A percentile compares a stretch with the other conserved stretches of the same genome.
Evolutionary conservation across 345 rosid genomes (phyloP).

Genomic region (Eucalyptus pauciflora): DNA sequence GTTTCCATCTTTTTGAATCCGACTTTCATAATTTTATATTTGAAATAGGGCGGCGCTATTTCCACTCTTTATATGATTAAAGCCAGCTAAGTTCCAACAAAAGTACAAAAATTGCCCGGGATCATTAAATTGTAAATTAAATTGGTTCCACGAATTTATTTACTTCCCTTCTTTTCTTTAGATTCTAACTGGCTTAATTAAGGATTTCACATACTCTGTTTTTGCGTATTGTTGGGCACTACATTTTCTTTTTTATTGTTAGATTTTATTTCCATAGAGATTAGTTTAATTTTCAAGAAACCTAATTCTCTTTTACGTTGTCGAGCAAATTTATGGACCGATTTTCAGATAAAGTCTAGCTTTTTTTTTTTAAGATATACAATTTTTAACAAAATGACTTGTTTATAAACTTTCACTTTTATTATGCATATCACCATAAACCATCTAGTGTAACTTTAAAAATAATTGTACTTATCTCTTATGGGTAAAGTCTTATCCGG

Average conservation of each 20-base stretch:
- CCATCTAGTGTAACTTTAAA: background rate
- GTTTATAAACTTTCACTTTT: background rate
- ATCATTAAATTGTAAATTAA: no score
- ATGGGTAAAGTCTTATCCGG: background rate
- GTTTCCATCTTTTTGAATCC: background rate
- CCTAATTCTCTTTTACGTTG: rapidly evolving
- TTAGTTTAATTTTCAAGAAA: background rate
- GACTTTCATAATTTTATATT: background rate
- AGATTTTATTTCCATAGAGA: background rate
- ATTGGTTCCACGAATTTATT: no score
- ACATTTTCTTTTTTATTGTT: no score
- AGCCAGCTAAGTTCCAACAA: background rate
- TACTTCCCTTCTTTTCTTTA: background rate
- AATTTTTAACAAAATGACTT: background rate
- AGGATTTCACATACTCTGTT: no score
- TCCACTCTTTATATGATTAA: background rate
- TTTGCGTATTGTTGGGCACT: background rate
- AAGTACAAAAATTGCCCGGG: background rate
- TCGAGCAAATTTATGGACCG: background rate
- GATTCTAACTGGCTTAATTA: background rate
- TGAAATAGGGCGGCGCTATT: background rate
- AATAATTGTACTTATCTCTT: background rate
- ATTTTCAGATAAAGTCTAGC: no score
- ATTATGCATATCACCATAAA: background rate
- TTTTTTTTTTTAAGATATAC: no score